A percentile compares a stretch with the other conserved stretches of the same genome.
Conservation (phyloP, 306 rosid species). For the Cucumis cinereus region DNA sequence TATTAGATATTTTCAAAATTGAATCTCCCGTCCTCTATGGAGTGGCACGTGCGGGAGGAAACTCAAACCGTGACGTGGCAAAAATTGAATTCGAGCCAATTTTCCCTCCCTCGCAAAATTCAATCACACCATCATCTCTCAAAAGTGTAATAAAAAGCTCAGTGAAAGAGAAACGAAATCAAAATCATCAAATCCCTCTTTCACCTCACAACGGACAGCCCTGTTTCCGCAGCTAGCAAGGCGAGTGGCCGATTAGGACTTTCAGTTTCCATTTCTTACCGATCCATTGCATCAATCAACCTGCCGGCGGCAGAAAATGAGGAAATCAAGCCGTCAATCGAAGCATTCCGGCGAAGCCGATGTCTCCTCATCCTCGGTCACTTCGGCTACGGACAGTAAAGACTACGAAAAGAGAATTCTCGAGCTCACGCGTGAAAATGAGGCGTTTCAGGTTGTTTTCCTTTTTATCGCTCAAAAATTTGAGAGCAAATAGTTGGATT, state of each 20-base stretch:
- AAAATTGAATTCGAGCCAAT: constrained; percentile 4
- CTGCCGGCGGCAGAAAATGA: constrained; percentile 27
- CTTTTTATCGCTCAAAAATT: constrained; percentile 5
- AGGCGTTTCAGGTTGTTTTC: constrained; percentile 44
- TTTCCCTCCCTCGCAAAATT: constrained; percentile 9
- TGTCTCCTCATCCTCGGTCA: constrained; percentile 14
- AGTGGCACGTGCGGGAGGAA: background rate
- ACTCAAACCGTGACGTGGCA: background rate
- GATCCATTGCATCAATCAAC: background rate
- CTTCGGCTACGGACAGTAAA: constrained; percentile 19
- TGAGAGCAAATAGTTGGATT: background rate
- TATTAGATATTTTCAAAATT: no score
- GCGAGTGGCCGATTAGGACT: constrained; percentile 10
- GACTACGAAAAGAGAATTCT: constrained; percentile 31
- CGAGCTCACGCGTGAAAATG: constrained; percentile 42
- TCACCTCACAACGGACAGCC: background rate
- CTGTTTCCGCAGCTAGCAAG: background rate
- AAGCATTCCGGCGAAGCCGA: constrained; percentile 40
- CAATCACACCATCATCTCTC: background rate
- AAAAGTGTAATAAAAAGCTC: background rate
- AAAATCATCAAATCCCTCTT: background rate
- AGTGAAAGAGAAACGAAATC: background rate
- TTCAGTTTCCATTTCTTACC: background rate
- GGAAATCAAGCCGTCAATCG: constrained; percentile 49
- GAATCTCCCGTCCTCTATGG: no score